Evolutionary conservation across 1,284 basidiomycete species (phyloP).

Genomic region (Moniliophthora roreri): DNA sequence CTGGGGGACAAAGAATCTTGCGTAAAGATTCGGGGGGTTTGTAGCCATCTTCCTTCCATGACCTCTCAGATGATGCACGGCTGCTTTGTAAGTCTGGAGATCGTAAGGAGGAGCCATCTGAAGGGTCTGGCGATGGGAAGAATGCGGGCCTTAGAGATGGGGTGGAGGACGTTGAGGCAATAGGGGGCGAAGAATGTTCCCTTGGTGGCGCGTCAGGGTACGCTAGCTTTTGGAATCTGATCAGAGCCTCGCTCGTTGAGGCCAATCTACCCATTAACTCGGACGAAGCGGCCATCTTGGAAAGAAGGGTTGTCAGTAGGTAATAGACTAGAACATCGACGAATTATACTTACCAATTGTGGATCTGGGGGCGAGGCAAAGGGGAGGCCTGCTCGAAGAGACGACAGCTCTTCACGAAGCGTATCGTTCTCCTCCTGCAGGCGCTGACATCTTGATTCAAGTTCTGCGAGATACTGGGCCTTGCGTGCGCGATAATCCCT

Average conservation of each 20-base stretch:
- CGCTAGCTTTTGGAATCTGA: slow-evolving; percentile 42
- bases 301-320: slow-evolving; percentile 5
- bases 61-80: not conserved
- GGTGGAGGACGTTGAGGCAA: slow-evolving; percentile 19
- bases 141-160: slow-evolving; percentile 21
- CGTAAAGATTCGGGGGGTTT: too few relatives aligned
- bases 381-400: slow-evolving; percentile 33
- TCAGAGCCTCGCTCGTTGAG: slow-evolving; percentile 43
- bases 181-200: slow-evolving; percentile 25
- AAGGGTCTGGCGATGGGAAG: slow-evolving; percentile 22
- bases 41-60: slow-evolving; percentile 2
- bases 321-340: not conserved
- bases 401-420: slow-evolving; percentile 47
- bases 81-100: not conserved
- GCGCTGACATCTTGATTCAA: slow-evolving; percentile 51
- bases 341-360: slow-evolving; percentile 42
- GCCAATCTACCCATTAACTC: slow-evolving; percentile 51
- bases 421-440: slow-evolving; percentile 55
- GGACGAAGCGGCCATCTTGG: slow-evolving; percentile 45
- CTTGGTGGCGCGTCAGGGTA: slow-evolving; percentile 24
- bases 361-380: slow-evolving; percentile 32
- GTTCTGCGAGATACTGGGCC: slow-evolving; percentile 52
- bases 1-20: too few relatives aligned
- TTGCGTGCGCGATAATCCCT: slow-evolving; percentile 65
- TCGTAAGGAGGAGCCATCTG: slow-evolving; percentile 10